Evolutionary conservation across 2,329 filamentous ascomycete species (phyloP), one percentile per base, ranked within the genome.

Genomic region (Reticulascus tulasneorum): DNA sequence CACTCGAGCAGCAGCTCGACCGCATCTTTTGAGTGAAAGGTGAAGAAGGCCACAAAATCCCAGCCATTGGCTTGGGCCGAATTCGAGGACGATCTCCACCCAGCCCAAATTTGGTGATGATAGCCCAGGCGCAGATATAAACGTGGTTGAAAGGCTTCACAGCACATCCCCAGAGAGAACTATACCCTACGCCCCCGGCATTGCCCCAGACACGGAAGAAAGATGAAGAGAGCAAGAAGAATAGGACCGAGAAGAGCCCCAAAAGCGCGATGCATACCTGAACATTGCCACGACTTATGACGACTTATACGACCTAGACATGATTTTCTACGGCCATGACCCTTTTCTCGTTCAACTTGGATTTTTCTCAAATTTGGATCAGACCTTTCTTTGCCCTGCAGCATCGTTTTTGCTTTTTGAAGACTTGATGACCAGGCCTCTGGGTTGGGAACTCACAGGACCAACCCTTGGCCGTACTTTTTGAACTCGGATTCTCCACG

Each of bases 1-100:
- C 74, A 79, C 56, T 79, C 75, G 37, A 79, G 75, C 64, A 78
- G 75, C 66, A 77, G 73, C 57, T 80, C 76, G 31, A 79, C 74
- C 38, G 67, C 73, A 24, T 80, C 76, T 16, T 71, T 76, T 49
- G 75, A 79, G 42, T 78, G 64, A 63, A 33, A 24, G 29, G 23
- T 24, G 44, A 21, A 19, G 18, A 10, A 32, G 23, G 24, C 17
- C n/a, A n/a, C n/a, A n/a, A n/a, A n/a, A n/a, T 19, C 33, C 26
- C 22, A n/a, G 20, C 26, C 20, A 27, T 15, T 9, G 27, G 18
- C 22, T 11, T 12, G 27, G 9, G 17, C 27, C 18, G n/a, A 20
- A n/a, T 12, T 23, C 23, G 25, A 34, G 21, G 33, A 34, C 20
- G 32, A 24, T 34, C 32, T 15, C 29, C 21, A 29, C 23, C 21